Evolutionary conservation across 139 green algal species (phyloP).

Genomic region (Zygnema circumcarinatum): DNA sequence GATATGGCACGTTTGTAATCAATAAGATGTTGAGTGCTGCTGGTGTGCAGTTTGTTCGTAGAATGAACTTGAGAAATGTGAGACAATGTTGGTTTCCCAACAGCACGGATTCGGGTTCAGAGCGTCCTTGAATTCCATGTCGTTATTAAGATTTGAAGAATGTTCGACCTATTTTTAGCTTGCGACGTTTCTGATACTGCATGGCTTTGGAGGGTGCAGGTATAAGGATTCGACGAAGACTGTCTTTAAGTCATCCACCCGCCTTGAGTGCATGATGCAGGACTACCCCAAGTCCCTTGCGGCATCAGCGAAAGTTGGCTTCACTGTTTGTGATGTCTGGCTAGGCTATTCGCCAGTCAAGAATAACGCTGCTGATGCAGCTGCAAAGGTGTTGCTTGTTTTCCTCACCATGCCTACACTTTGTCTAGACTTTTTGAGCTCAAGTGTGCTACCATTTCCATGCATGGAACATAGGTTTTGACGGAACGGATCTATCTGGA

Average conservation of each 20-base stretch:
- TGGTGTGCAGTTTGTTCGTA: no score
- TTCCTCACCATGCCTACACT: not conserved
- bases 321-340: conserved; percentile 83
- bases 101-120: no score
- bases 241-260: conserved; percentile 91
- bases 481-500: not conserved
- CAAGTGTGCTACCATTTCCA: not conserved
- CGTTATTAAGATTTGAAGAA: no score
- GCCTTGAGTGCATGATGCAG: conserved; percentile 99
- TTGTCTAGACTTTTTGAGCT: not conserved
- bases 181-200: no score
- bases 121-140: no score
- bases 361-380: conserved; percentile 87
- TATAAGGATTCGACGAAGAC: conserved; percentile 87
- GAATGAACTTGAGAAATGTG: no score
- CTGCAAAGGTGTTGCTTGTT: conserved; percentile 82
- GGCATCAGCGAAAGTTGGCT: conserved; percentile 80
- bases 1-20: no score
- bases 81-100: no score
- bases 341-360: conserved; percentile 96
- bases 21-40: no score
- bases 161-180: no score
- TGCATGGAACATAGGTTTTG: not conserved
- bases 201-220: no score
- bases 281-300: conserved; percentile 70